Conservation (phyloP, 805 yeast species). For the Candida nonsorbophila region DNA sequence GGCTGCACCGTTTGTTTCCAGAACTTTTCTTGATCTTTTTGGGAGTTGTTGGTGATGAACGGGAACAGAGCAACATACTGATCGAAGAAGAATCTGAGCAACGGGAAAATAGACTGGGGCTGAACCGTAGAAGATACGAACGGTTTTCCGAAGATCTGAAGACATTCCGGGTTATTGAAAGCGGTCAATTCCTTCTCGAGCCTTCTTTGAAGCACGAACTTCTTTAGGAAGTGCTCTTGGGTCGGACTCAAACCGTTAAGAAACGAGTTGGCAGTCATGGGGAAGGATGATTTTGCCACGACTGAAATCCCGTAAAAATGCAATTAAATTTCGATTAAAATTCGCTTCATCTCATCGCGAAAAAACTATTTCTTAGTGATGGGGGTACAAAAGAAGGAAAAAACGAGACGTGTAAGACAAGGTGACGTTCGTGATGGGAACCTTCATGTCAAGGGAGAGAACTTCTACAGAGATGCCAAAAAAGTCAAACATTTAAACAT, state of each 20-base stretch:
- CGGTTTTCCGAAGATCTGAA: slow-evolving; percentile 74
- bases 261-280: slow-evolving; percentile 3
- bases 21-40: slow-evolving; percentile 47
- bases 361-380: slow-evolving; percentile 27
- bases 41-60: slow-evolving; percentile 48
- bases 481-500: slow-evolving; percentile 84
- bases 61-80: slow-evolving; percentile 70
- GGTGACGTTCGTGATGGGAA: slow-evolving; percentile 83
- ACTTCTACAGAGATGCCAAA: slow-evolving; percentile 91
- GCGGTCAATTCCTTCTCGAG: slow-evolving; percentile 56
- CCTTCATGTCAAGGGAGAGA: slow-evolving; percentile 92
- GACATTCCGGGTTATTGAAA: slow-evolving; percentile 55
- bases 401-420: slow-evolving; percentile 78
- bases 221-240: slow-evolving; percentile 84
- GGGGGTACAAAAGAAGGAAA: slow-evolving; percentile 95
- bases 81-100: slow-evolving; percentile 60
- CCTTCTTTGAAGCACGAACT: slow-evolving; percentile 65
- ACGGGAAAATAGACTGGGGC: slow-evolving; percentile 46
- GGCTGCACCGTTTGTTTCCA: slow-evolving; percentile 81
- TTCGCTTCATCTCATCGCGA: slow-evolving; percentile 3
- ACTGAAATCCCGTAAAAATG: slow-evolving; percentile 1
- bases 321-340: slow-evolving; percentile 2
- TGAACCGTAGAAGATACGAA: slow-evolving; percentile 34
- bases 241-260: slow-evolving; percentile 40
- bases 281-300: background rate